A percentile compares a stretch with the other conserved stretches of the same genome.
phyloP scores from a whole-genome alignment of 176 grass and related monocot genomes.

The Areca catechu region DNA sequence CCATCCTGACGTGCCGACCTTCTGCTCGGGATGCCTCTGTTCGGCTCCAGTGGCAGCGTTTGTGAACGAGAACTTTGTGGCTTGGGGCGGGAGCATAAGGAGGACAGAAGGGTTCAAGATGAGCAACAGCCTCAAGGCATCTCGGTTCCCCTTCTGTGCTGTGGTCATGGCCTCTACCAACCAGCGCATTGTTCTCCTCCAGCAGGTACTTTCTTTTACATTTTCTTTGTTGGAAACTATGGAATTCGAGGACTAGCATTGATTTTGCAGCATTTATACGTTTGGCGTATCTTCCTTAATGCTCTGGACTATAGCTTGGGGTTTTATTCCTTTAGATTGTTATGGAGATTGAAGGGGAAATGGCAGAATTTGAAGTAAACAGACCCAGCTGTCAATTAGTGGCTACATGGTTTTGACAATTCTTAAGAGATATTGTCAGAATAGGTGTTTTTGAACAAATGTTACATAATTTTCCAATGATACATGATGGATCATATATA shows the following conservation, averaged over 20 bases:
- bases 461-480: no score
- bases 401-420: no score
- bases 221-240: no score
- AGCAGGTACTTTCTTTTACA: constrained; percentile 47
- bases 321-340: no score
- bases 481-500: no score
- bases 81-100: constrained; percentile 93
- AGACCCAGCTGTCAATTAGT: no score
- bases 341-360: no score
- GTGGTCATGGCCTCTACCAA: constrained; percentile 71
- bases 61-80: constrained; percentile 85
- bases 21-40: constrained; percentile 65
- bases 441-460: no score
- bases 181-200: constrained; percentile 75
- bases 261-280: constrained; percentile 8
- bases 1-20: constrained; percentile 71
- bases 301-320: neutral
- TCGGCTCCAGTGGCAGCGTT: constrained; percentile 52
- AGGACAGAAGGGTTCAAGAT: constrained; percentile 98
- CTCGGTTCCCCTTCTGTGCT: constrained; percentile 86
- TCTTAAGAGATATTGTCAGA: no score
- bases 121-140: constrained; percentile 93
- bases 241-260: neutral
- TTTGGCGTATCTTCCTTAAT: constrained; percentile 5
- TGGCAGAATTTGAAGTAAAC: no score